Base-by-base conservation (phyloP, 140 eudicot genomes). In the Cichorium intybus region DNA sequence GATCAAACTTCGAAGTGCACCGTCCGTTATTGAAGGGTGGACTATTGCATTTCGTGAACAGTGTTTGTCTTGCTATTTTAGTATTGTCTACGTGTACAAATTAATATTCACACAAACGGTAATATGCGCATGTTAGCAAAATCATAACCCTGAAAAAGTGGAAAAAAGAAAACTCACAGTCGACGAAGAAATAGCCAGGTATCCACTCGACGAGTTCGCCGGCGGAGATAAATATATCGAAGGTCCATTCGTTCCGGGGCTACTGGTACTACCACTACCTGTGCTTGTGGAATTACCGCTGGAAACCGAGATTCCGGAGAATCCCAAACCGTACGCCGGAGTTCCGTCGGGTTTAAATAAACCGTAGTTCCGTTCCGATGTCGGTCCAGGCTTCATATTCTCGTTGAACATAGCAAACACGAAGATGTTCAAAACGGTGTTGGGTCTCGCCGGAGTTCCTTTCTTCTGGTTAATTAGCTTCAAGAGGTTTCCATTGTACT, bases 331-430 rank as follows among this genome's bases (percentile, higher is more conserved):
- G 45, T 92, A 92, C 10, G 78, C 90, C 63, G 89, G 89, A 24
- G 97, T 71, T 7, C 95, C 96, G 21, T 92, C 96, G 7, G 99
- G 99, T 69, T 88, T 88, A 47, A 85, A 92, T 27, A 92, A 77
- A 9, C 99, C 99, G 68, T 85, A 92, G 33, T 92, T 92, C 75
- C 98, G 61, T 64, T 88, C 98, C 2, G 98, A 92, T 2, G 85
- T 81, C 33, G 96, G 98, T 5, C 96, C 98, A 5, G 98, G 96
- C 74, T 92, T 92, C 87, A 85, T 47, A 28, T 92, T 88, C 81
- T 92, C 98, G 24, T 92, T 88, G 41, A 92, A 92, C 76, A 92
- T 64, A 1, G 96, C 98, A 27, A 92, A 92, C 24, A 92, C 86
- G 27, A 76, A 88, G 5, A 92, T 66, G 55, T 88, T 85, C 45